These are phyloP conservation scores for Lecanoromycetidae sp. DNA, from an alignment of 2,329 filamentous ascomycete genomes.

Conservation along the genomic window DNA sequence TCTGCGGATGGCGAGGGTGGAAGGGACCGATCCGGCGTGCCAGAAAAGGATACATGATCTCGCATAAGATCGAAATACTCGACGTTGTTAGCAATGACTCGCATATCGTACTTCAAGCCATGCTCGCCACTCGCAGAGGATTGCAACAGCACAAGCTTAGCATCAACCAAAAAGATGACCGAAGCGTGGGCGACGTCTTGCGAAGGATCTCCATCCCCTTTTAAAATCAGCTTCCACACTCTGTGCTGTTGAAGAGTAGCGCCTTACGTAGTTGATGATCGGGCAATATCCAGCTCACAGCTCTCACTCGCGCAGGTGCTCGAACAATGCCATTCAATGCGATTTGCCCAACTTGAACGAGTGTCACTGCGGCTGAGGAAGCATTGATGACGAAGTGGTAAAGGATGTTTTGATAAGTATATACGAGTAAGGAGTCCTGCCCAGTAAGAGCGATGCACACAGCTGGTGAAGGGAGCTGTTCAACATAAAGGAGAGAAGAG, in stretches of 20 bases:
- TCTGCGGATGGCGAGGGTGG: slow-evolving; percentile 16
- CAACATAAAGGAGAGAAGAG: slow-evolving; percentile 59
- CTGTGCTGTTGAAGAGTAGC: neutral
- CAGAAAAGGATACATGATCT: slow-evolving; percentile 51
- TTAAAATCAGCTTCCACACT: slow-evolving; percentile 14
- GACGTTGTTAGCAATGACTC: slow-evolving; percentile 86
- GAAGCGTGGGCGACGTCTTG: slow-evolving; percentile 90
- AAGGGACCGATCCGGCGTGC: slow-evolving; percentile 12
- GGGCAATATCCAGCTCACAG: slow-evolving; percentile 89
- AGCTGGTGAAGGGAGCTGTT: slow-evolving; percentile 71
- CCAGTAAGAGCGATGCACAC: slow-evolving; percentile 81
- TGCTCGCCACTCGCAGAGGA: slow-evolving; percentile 72
- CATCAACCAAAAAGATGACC: slow-evolving; percentile 91
- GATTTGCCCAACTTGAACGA: slow-evolving; percentile 94
- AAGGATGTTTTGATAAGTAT: slow-evolving; percentile 90
- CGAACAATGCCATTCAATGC: slow-evolving; percentile 93
- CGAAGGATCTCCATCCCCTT: slow-evolving; percentile 77
- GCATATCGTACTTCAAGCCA: slow-evolving; percentile 95
- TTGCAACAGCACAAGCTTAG: slow-evolving; percentile 84
- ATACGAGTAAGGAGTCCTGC: slow-evolving; percentile 87
- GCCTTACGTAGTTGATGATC: slow-evolving; percentile 66
- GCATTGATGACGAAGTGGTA: slow-evolving; percentile 86
- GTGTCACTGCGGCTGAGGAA: slow-evolving; percentile 55
- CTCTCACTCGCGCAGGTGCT: slow-evolving; percentile 80
- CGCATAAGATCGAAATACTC: slow-evolving; percentile 91